phyloP scores from a whole-genome alignment of 1,139 yeast species.

The Protomyces inundatus region DNA sequence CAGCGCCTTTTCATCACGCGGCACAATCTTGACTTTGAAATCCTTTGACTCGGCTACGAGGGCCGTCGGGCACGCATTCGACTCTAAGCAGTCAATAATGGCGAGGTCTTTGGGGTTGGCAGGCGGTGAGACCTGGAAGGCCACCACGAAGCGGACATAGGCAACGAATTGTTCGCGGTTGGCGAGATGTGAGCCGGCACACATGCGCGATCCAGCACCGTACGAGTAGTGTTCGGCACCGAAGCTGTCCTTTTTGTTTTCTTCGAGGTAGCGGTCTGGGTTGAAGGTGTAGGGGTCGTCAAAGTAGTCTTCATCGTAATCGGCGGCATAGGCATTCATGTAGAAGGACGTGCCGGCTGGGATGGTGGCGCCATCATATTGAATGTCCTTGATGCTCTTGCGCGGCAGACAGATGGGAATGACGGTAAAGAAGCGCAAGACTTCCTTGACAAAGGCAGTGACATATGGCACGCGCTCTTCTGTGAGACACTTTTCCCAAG shows the following conservation, averaged over 20 bases:
- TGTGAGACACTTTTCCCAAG: constrained; percentile 47
- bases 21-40: constrained; percentile 24
- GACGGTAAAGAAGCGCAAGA: constrained; percentile 57
- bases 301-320: constrained; percentile 52
- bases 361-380: constrained; percentile 42
- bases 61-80: constrained; percentile 30
- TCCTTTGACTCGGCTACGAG: constrained; percentile 35
- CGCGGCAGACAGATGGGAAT: constrained; percentile 63
- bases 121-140: background rate
- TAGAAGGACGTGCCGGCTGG: constrained; percentile 54
- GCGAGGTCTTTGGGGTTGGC: background rate
- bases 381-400: constrained; percentile 48
- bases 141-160: constrained; percentile 1
- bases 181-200: constrained; percentile 57
- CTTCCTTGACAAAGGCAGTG: constrained; percentile 56
- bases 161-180: constrained; percentile 51
- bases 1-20: background rate
- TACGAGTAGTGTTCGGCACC: constrained; percentile 48
- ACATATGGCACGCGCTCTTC: constrained; percentile 47
- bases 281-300: constrained; percentile 46
- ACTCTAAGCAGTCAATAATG: background rate
- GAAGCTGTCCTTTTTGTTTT: constrained; percentile 37
- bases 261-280: constrained; percentile 50
- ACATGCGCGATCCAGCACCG: constrained; percentile 61
- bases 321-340: constrained; percentile 66